phyloP scores from a whole-genome alignment of 2,329 filamentous ascomycete genomes.

The Aspergillus sp. region DNA sequence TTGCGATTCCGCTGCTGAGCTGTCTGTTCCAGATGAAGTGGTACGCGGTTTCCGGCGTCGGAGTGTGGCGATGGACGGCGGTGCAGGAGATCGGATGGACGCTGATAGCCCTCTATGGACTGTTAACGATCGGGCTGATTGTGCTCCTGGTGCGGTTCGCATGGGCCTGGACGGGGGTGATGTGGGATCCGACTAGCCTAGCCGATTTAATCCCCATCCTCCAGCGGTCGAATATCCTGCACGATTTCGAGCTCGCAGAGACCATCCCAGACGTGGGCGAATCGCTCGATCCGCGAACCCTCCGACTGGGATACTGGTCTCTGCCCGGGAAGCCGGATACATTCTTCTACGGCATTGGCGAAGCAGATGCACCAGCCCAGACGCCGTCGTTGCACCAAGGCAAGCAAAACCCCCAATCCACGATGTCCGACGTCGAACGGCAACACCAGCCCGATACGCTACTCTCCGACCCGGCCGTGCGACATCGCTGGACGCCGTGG shows the following conservation, averaged over 20 bases:
- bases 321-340: conserved; percentile 53
- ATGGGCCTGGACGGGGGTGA: conserved; percentile 60
- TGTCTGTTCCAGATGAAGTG: conserved; percentile 62
- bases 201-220: conserved; percentile 73
- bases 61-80: conserved; percentile 68
- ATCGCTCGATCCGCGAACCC: conserved; percentile 49
- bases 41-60: conserved; percentile 50
- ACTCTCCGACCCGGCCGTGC: conserved; percentile 44
- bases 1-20: conserved; percentile 74
- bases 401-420: conserved; percentile 20
- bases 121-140: conserved; percentile 53
- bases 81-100: conserved; percentile 73
- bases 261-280: conserved; percentile 42
- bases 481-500: conserved; percentile 67
- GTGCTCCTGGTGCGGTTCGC: conserved; percentile 59
- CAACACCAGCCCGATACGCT: conserved; percentile 37
- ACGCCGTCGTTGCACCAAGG: conserved; percentile 33
- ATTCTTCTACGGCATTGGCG: conserved; percentile 74
- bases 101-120: conserved; percentile 62
- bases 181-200: conserved; percentile 76
- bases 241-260: conserved; percentile 63
- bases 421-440: conserved; percentile 32
- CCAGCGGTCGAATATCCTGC: conserved; percentile 68
- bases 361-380: conserved; percentile 46
- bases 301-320: conserved; percentile 81